These are phyloP conservation scores for Ophiognomonia clavigignenti-juglandacearum DNA, from an alignment of 2,329 filamentous ascomycete species.

Conservation along the genomic window DNA sequence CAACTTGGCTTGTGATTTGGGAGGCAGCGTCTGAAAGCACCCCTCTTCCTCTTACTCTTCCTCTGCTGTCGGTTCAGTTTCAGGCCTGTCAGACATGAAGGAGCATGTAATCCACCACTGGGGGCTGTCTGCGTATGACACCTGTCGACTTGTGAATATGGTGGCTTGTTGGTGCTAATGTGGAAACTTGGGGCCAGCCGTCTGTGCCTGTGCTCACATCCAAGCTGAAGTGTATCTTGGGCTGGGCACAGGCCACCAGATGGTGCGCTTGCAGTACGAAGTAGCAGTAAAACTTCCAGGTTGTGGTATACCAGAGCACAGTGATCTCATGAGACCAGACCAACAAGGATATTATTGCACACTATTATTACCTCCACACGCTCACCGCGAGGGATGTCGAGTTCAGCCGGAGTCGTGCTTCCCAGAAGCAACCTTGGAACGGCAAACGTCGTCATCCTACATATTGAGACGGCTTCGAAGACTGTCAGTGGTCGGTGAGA, in stretches of 20 bases:
- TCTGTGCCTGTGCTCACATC: too few species aligned
- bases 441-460: neutral
- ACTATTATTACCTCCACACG: too few species aligned
- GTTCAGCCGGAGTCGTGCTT: neutral
- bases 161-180: neutral
- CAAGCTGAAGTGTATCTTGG: neutral
- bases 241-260: neutral
- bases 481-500: too few species aligned
- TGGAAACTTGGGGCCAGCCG: too few species aligned
- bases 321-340: neutral
- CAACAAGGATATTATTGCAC: too few species aligned
- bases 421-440: neutral
- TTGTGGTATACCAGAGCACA: neutral
- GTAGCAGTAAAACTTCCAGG: neutral
- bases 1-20: too few species aligned
- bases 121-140: neutral
- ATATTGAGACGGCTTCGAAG: neutral
- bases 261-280: neutral
- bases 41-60: neutral
- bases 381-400: neutral
- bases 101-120: slow-evolving; percentile 1
- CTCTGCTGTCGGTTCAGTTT: too few species aligned
- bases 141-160: neutral
- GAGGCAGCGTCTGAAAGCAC: too few species aligned
- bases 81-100: slow-evolving; percentile 4